phyloP scores from a whole-genome alignment of 352 stramenopile genomes.

The Saprolegnia parasitica region DNA sequence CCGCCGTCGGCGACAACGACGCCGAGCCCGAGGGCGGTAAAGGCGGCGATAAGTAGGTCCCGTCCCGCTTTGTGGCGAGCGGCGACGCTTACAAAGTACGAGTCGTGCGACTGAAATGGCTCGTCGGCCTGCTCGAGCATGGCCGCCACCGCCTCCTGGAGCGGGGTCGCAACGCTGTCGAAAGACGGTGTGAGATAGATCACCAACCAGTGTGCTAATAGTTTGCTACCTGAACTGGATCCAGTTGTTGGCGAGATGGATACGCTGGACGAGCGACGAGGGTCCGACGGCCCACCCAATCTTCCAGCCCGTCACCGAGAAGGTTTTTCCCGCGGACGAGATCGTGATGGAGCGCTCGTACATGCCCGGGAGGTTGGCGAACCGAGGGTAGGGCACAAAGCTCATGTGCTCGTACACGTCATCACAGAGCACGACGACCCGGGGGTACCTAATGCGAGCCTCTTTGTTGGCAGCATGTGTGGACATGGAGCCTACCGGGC shows the following conservation, averaged over 20 bases:
- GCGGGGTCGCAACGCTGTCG: slow-evolving; percentile 72
- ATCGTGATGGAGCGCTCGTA: slow-evolving; percentile 84
- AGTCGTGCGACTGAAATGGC: slow-evolving; percentile 62
- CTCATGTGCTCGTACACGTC: slow-evolving; percentile 98
- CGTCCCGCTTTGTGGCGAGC: slow-evolving; percentile 71
- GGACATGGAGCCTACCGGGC: slow-evolving; percentile 49
- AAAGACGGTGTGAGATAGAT: slow-evolving; percentile 13
- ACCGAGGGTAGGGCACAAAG: slow-evolving; percentile 64
- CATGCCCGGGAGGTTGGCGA: slow-evolving; percentile 79
- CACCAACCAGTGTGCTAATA: neutral
- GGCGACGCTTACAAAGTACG: slow-evolving; percentile 78
- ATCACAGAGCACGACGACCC: slow-evolving; percentile 94
- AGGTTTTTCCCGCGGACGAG: slow-evolving; percentile 89
- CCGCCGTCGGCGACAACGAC: slow-evolving; percentile 58
- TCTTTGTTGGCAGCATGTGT: neutral
- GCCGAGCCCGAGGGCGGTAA: slow-evolving; percentile 55
- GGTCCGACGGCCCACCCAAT: slow-evolving; percentile 90
- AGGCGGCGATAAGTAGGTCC: slow-evolving; percentile 48
- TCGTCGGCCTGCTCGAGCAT: slow-evolving; percentile 67
- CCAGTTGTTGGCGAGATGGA: slow-evolving; percentile 81
- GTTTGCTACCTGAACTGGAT: slow-evolving; percentile 51
- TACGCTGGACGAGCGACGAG: slow-evolving; percentile 58
- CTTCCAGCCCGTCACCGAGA: slow-evolving; percentile 91
- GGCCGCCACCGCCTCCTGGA: slow-evolving; percentile 77
- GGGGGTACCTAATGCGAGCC: slow-evolving; percentile 34